These are phyloP conservation scores for Knoxia roxburghii DNA, from an alignment of 257 asterid species.

Conservation along the genomic window DNA sequence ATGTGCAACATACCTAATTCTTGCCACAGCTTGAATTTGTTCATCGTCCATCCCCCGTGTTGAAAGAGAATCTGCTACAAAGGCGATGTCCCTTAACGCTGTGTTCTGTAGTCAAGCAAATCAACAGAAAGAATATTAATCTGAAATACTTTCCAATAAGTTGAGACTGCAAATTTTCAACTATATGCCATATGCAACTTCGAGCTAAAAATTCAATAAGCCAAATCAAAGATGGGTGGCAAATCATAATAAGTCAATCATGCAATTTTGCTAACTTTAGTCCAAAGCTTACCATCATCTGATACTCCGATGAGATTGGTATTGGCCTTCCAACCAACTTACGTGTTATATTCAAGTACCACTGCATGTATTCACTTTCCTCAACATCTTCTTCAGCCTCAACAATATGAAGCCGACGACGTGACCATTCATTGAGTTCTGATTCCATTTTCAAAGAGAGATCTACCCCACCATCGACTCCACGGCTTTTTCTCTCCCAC, in stretches of 20 bases:
- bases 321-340: slow-evolving; percentile 78
- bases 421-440: slow-evolving; percentile 82
- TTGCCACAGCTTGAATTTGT: slow-evolving; percentile 61
- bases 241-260: neutral
- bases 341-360: slow-evolving; percentile 75
- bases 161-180: neutral
- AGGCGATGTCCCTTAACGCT: slow-evolving; percentile 78
- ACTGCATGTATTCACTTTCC: slow-evolving; percentile 77
- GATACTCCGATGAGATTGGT: slow-evolving; percentile 88
- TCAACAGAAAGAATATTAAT: slow-evolving; percentile 1
- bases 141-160: neutral
- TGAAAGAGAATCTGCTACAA: slow-evolving; percentile 60
- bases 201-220: neutral
- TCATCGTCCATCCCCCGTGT: slow-evolving; percentile 86
- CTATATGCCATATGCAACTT: neutral
- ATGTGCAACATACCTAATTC: slow-evolving; percentile 62
- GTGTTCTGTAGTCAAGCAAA: slow-evolving; percentile 43
- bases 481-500: slow-evolving; percentile 98
- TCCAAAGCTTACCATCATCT: slow-evolving; percentile 64
- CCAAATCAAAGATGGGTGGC: neutral
- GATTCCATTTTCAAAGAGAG: slow-evolving; percentile 77
- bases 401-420: slow-evolving; percentile 64
- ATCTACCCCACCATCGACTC: slow-evolving; percentile 93
- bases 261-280: neutral
- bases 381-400: slow-evolving; percentile 83